Percentiles rank a stretch among this genome's conserved stretches.
These are phyloP conservation scores for Rutidosis leptorrhynchoides DNA, from an alignment of 129 eudicot genomes.

Conservation along the genomic window DNA sequence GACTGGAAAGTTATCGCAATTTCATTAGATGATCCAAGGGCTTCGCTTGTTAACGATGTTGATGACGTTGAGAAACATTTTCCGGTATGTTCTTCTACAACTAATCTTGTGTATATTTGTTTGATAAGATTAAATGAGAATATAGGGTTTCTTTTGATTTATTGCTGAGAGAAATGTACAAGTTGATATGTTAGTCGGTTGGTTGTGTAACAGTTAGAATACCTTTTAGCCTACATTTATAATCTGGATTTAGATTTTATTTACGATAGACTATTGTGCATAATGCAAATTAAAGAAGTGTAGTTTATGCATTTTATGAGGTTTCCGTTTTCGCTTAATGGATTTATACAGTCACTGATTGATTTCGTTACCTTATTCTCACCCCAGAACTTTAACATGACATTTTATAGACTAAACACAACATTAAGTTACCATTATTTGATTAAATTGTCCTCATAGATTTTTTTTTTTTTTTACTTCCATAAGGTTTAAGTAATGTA, in stretches of 20 bases:
- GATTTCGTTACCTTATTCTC: not conserved
- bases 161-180: not conserved
- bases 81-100: conserved; percentile 55
- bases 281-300: not conserved
- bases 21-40: conserved; percentile 96
- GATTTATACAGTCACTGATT: not conserved
- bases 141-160: not conserved
- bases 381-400: no score
- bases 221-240: no score
- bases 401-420: not conserved
- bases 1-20: conserved; percentile 98
- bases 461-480: no score
- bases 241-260: no score
- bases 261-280: no score
- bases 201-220: not conserved
- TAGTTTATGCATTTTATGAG: no score
- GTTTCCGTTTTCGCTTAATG: not conserved
- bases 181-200: not conserved
- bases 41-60: conserved; percentile 91
- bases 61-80: conserved; percentile 97
- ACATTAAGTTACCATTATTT: not conserved
- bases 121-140: not conserved
- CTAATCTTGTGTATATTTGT: not conserved
- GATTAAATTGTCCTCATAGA: not conserved
- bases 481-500: not conserved